Evolutionary conservation across 1,284 basidiomycete species (phyloP).

Genomic region (Melampsora larici-populina): DNA sequence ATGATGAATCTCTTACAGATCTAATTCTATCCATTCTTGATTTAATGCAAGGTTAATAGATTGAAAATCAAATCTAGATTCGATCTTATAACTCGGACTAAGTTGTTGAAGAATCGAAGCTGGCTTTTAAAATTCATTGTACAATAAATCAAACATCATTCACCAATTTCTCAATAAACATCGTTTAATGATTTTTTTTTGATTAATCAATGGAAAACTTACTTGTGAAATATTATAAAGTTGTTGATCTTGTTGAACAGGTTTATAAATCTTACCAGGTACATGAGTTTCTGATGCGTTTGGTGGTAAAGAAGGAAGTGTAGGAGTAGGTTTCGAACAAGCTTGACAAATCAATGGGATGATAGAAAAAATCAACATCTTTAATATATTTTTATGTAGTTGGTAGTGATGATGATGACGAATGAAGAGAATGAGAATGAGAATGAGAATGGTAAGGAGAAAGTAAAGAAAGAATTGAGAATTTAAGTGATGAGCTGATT

Average conservation of each 20-base stretch:
- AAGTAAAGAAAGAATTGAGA: too few species aligned
- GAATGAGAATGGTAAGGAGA: not conserved
- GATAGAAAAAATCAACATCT: not conserved
- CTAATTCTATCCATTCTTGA: constrained; percentile 65
- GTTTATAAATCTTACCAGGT: constrained; percentile 11
- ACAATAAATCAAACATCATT: not conserved
- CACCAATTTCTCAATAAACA: not conserved
- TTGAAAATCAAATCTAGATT: constrained; percentile 65
- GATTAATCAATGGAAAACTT: not conserved
- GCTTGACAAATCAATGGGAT: not conserved
- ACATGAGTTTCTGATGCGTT: not conserved
- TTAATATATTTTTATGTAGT: not conserved
- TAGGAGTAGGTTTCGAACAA: not conserved
- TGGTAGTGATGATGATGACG: not conserved
- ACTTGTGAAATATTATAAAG: constrained; percentile 39
- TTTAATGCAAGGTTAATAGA: constrained; percentile 63
- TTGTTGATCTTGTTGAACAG: constrained; percentile 12
- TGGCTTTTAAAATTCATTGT: constrained; percentile 5
- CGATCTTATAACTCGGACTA: constrained; percentile 41
- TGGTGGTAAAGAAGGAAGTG: not conserved
- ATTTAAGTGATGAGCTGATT: too few species aligned
- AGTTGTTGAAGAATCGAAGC: constrained; percentile 29
- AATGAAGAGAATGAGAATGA: not conserved
- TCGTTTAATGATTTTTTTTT: too few species aligned
- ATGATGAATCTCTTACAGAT: constrained; percentile 55